Conservation (phyloP, 73 alveolate species). For the Paramecium primaurelia region DNA sequence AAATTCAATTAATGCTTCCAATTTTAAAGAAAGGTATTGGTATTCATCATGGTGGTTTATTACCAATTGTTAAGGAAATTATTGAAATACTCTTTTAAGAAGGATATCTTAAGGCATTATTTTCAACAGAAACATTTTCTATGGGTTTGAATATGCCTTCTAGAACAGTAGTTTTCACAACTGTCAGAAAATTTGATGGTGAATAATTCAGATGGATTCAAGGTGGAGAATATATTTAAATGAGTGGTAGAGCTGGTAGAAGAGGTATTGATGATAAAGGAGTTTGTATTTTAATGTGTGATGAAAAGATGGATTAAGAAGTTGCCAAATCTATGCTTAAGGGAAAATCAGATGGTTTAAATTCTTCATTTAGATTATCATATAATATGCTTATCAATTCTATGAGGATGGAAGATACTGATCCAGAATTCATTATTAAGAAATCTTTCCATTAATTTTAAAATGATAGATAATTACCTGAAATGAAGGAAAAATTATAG, state of each 20-base stretch:
- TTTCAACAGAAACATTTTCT: conserved; percentile 99
- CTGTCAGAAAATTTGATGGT: conserved; percentile 98
- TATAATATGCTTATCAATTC: conserved; percentile 98
- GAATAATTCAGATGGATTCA: conserved; percentile 93
- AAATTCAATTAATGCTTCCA: conserved; percentile 88
- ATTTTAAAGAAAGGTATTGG: conserved; percentile 97
- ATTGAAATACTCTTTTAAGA: conserved; percentile 98
- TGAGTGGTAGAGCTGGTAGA: conserved; percentile 99
- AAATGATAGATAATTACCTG: conserved; percentile 90
- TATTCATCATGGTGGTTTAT: conserved; percentile 99
- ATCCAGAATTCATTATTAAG: conserved; percentile 95
- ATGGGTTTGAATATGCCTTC: conserved; percentile 99
- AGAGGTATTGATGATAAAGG: conserved; percentile 99
- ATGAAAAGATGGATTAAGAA: conserved; percentile 97
- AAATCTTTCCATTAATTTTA: conserved; percentile 96
- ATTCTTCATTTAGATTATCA: conserved; percentile 92
- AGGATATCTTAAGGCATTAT: conserved; percentile 93
- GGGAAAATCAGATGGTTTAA: conserved; percentile 97
- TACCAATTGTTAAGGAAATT: conserved; percentile 97
- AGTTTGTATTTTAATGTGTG: conserved; percentile 94
- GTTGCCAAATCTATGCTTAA: conserved; percentile 97
- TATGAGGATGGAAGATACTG: conserved; percentile 93
- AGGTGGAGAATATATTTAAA: conserved; percentile 99
- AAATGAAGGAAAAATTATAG: conserved; percentile 71
- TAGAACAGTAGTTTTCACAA: conserved; percentile 98